Conservation (phyloP, 257 asterid genomes). For the Pogostemon cablin region DNA sequence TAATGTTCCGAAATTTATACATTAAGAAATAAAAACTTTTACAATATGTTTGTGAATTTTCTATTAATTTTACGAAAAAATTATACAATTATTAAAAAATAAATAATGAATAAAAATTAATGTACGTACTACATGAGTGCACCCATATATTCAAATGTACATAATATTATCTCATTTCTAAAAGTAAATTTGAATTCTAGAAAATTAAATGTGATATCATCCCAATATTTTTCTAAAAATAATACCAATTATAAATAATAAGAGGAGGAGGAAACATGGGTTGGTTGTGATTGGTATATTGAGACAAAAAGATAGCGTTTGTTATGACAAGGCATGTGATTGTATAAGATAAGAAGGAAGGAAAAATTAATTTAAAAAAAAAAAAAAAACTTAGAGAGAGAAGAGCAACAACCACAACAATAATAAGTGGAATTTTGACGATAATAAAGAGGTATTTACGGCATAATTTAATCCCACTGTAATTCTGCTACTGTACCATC, state of each 20-base stretch:
- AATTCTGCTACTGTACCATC: conserved; percentile 14
- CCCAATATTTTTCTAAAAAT: background rate
- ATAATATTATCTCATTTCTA: too few relatives aligned
- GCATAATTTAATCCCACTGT: conserved; percentile 36
- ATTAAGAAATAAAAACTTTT: too few relatives aligned
- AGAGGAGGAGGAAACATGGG: conserved; percentile 2
- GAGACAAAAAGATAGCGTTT: conserved; percentile 29
- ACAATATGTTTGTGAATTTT: too few relatives aligned
- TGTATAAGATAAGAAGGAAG: conserved; percentile 10
- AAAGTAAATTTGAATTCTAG: too few relatives aligned
- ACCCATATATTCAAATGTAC: too few relatives aligned
- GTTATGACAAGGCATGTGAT: conserved; percentile 33
- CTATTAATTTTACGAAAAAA: too few relatives aligned
- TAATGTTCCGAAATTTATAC: too few relatives aligned
- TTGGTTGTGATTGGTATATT: conserved; percentile 33
- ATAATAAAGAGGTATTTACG: conserved; percentile 41
- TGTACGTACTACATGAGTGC: too few relatives aligned
- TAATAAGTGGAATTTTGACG: conserved; percentile 39
- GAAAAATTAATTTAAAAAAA: background rate
- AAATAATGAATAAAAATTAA: too few relatives aligned
- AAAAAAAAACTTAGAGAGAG: conserved; percentile 2
- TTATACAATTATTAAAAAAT: too few relatives aligned
- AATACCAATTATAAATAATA: background rate
- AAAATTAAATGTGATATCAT: too few relatives aligned
- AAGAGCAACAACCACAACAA: conserved; percentile 17